Conservation (phyloP, 371 early-diverging fungal species). For the Mucor indicus region DNA sequence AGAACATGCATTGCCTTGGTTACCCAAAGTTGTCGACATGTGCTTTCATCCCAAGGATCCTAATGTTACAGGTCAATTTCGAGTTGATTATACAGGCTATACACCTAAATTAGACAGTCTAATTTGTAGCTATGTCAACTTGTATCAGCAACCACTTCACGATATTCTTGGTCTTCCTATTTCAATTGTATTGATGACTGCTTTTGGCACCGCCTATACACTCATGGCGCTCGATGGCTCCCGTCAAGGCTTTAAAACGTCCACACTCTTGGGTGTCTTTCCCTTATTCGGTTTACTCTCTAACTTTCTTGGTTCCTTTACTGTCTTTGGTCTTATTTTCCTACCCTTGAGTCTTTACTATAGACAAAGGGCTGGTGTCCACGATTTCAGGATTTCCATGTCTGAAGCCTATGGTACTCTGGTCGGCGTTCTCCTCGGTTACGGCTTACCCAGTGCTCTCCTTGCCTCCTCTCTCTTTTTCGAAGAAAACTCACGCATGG, state of each 20-base stretch:
- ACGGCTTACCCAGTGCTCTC: conserved; percentile 13
- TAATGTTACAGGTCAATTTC: conserved; percentile 5
- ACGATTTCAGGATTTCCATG: conserved; percentile 1
- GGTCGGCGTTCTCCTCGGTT: conserved; percentile 10
- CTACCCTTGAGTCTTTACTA: conserved; percentile 13
- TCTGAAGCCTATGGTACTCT: conserved; percentile 15
- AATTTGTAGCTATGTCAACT: conserved; percentile 13
- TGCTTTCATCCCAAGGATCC: conserved; percentile 17
- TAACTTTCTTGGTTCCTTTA: conserved; percentile 10
- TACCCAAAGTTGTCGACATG: conserved; percentile 10
- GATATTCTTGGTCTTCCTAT: conserved; percentile 13
- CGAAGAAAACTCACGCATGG: conserved; percentile 1
- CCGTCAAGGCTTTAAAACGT: conserved; percentile 13
- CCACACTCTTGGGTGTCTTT: conserved; percentile 8
- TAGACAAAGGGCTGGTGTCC: not conserved
- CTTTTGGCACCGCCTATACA: conserved; percentile 11
- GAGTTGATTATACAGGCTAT: conserved; percentile 12
- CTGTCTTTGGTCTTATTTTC: conserved; percentile 12
- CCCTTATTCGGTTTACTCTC: conserved; percentile 14
- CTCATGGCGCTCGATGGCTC: conserved; percentile 27
- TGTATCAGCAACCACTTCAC: conserved; percentile 9
- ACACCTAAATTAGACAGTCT: conserved; percentile 8
- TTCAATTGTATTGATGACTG: conserved; percentile 6
- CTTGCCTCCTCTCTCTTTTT: conserved; percentile 11
- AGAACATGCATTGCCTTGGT: conserved; percentile 7